Evolutionary conservation across 345 rosid species (phyloP).

Genomic region (Gossypium arboreum): DNA sequence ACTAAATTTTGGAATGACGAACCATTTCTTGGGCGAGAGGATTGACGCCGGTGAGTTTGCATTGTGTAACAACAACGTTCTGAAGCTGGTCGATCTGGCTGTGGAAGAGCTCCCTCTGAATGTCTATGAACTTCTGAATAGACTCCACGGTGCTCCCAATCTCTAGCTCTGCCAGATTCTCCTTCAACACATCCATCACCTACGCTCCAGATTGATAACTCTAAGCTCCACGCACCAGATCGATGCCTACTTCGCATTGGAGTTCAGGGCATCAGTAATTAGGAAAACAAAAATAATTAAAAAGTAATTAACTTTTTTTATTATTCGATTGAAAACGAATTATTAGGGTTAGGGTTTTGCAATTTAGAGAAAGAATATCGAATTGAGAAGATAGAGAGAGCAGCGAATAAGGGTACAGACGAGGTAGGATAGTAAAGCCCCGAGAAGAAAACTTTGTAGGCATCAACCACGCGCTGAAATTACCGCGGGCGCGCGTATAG

Average conservation of each 20-base stretch:
- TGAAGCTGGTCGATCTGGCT: constrained; percentile 84
- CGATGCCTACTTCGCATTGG: constrained; percentile 29
- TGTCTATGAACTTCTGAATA: constrained; percentile 49
- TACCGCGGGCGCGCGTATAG: neutral
- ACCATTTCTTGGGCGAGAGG: constrained; percentile 99
- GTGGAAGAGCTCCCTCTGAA: constrained; percentile 76
- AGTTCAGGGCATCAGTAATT: constrained; percentile 9
- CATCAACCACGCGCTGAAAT: neutral
- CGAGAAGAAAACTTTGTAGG: neutral
- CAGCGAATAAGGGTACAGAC: constrained; percentile 2
- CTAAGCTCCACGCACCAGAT: constrained; percentile 27
- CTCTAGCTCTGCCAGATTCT: constrained; percentile 40
- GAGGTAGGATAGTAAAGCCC: constrained; percentile 4
- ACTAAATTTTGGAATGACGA: constrained; percentile 15
- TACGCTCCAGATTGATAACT: constrained; percentile 19
- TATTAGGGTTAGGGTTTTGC: constrained; percentile 41
- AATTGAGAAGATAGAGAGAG: neutral
- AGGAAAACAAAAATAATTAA: neutral
- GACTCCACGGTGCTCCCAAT: constrained; percentile 66
- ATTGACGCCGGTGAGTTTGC: constrained; percentile 94
- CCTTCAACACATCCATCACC: constrained; percentile 52
- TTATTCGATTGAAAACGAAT: constrained; percentile 1
- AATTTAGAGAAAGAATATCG: neutral
- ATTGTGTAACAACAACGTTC: constrained; percentile 71
- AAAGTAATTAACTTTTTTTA: neutral